These are phyloP conservation scores for Torulaspora franciscae DNA, from an alignment of 805 yeast genomes.

Conservation along the genomic window DNA sequence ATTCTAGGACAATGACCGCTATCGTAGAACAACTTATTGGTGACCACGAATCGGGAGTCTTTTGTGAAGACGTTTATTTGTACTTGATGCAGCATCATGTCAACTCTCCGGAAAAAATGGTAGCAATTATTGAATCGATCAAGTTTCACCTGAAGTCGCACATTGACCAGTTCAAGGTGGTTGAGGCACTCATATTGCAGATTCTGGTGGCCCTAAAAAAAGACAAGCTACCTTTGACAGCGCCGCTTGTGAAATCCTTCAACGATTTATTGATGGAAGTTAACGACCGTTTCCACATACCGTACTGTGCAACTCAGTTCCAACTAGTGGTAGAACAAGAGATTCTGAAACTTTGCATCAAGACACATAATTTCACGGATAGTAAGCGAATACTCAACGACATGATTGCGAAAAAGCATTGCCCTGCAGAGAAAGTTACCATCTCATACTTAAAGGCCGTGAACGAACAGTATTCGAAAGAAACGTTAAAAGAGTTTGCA, in stretches of 20 bases:
- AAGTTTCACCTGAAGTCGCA: slow-evolving; percentile 15
- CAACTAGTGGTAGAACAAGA: slow-evolving; percentile 13
- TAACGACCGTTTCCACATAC: slow-evolving; percentile 14
- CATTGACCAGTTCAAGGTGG: slow-evolving; percentile 20
- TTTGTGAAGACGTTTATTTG: slow-evolving; percentile 34
- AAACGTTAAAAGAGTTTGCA: slow-evolving; percentile 15
- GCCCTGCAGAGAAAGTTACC: slow-evolving; percentile 16
- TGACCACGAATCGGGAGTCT: slow-evolving; percentile 23
- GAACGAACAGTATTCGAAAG: slow-evolving; percentile 4
- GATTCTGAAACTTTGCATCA: slow-evolving; percentile 17
- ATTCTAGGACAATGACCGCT: slow-evolving; percentile 10
- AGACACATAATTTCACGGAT: slow-evolving; percentile 10
- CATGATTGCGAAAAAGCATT: slow-evolving; percentile 12
- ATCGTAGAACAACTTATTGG: slow-evolving; percentile 10
- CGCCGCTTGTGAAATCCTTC: slow-evolving; percentile 6
- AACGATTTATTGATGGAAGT: slow-evolving; percentile 10
- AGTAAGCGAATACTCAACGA: slow-evolving; percentile 16
- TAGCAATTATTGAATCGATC: slow-evolving; percentile 19
- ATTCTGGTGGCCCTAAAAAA: slow-evolving; percentile 10
- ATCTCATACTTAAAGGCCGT: slow-evolving; percentile 17
- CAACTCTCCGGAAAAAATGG: slow-evolving; percentile 12
- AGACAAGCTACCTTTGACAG: slow-evolving; percentile 5
- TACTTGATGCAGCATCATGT: slow-evolving; percentile 25
- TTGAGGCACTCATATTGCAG: slow-evolving; percentile 20
- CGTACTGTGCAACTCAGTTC: slow-evolving; percentile 11